Base-by-base conservation (phyloP, 148 eudicot species). In the Gaultheria prostrata region DNA sequence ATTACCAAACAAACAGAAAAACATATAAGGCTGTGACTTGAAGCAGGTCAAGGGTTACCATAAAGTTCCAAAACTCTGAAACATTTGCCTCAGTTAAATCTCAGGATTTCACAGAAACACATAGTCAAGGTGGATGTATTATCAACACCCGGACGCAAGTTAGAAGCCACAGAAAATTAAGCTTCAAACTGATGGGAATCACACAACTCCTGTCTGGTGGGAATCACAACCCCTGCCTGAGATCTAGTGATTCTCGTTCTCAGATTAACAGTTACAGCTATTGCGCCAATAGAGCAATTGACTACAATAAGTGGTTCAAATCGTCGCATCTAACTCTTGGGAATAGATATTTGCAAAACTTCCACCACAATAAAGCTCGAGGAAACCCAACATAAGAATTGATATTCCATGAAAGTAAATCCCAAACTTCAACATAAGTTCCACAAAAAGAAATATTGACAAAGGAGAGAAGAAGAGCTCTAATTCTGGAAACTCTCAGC, bases 391-490 rank as follows among this genome's bases (percentile, higher is more conserved):
- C 17, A 67, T 28, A 12, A 28, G 48, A 0, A 54, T 33, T 56
- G 67, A 80, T 24, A 80, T 49, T 77, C 46, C 43, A 39, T 13
- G 51, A 6, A 54, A 84, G 54, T 54, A 51, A 70, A 70, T 71
- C 49, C 45, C 70, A 69, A 69, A 78, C 51, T 32, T 67, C 39
- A 56, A 26, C 50, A 76, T 8, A 32, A 79, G 15, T 10, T 5
- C 33, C 18, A 50, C 8, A 20, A n/a, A 12, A 12, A 7, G 50
- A 45, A 76, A 77, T 26, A 63, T 39, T 9, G 8, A 43, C 59
- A 17, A 6, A 18, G 43, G 70, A 33, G 5, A 51, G 71, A 35
- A 43, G 35, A 46, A 43, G 33, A n/a, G 21, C 13, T 56, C 67
- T 73, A 80, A 20, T 9, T 74, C 21, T 43, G 50, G 75, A 39